Percentiles rank a stretch among this genome's conserved stretches.
phyloP scores from a whole-genome alignment of 345 rosid species.

The Aurinia saxatilis region DNA sequence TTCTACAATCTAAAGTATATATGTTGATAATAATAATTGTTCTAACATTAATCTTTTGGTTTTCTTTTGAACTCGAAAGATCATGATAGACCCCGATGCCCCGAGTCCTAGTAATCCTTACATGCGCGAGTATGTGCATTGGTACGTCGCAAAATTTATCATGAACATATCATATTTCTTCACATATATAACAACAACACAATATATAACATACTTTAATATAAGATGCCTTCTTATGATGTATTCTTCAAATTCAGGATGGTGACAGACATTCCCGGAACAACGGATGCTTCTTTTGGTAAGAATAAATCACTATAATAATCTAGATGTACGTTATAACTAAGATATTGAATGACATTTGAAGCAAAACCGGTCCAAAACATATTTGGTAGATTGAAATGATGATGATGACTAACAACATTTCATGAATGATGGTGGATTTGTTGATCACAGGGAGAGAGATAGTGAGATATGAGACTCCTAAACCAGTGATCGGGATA shows the following conservation, averaged over 20 bases:
- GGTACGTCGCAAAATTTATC: constrained; percentile 32
- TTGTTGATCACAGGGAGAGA: constrained; percentile 48
- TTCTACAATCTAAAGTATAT: neutral
- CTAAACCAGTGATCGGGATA: constrained; percentile 71
- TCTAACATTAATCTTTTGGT: neutral
- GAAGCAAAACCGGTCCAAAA: too few relatives aligned
- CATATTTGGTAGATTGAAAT: too few relatives aligned
- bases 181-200: neutral
- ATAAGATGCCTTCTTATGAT: neutral
- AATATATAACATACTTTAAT: neutral
- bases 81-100: constrained; percentile 93
- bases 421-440: neutral
- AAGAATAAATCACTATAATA: constrained; percentile 21
- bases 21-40: neutral
- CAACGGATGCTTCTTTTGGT: constrained; percentile 86
- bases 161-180: neutral
- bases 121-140: constrained; percentile 78
- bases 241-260: constrained; percentile 43
- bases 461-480: constrained; percentile 52
- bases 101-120: constrained; percentile 90
- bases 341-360: neutral
- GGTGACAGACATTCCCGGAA: constrained; percentile 89
- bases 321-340: neutral
- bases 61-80: constrained; percentile 25
- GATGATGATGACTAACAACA: neutral